Percentiles rank a stretch among this genome's conserved stretches.
Evolutionary conservation across 306 rosid species (phyloP).

Genomic region (Elaeagnus macrophylla): DNA sequence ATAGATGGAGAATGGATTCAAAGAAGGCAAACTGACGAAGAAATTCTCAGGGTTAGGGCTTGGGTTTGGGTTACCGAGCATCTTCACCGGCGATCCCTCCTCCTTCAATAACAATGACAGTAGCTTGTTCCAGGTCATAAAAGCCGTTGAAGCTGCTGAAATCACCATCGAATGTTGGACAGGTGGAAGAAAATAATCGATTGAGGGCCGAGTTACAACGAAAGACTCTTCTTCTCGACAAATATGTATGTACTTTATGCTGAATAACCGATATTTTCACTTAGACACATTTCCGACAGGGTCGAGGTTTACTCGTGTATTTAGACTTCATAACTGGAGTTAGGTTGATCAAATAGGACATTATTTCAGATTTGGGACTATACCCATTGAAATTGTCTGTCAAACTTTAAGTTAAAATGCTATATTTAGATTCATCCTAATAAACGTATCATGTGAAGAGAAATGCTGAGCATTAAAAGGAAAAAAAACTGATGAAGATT

Average conservation of each 20-base stretch:
- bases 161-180: conserved; percentile 42
- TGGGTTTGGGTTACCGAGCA: conserved; percentile 25
- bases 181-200: conserved; percentile 69
- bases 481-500: no score
- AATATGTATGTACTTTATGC: conserved; percentile 41
- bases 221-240: conserved; percentile 51
- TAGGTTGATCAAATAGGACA: no score
- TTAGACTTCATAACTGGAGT: no score
- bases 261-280: not conserved
- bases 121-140: conserved; percentile 73
- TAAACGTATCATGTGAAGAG: no score
- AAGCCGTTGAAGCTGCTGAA: conserved; percentile 93
- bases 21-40: conserved; percentile 43
- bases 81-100: conserved; percentile 25
- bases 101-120: conserved; percentile 35
- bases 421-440: no score
- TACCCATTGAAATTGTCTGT: no score
- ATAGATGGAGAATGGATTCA: conserved; percentile 80
- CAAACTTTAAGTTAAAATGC: no score
- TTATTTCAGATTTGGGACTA: no score
- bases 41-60: conserved; percentile 57
- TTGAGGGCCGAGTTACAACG: conserved; percentile 63
- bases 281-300: not conserved
- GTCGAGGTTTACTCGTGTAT: no score
- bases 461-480: no score